Evolutionary conservation across 2,329 filamentous ascomycete genomes (phyloP), one percentile per base, ranked within the genome.

Genomic region (Acrodontium crateriforme): DNA sequence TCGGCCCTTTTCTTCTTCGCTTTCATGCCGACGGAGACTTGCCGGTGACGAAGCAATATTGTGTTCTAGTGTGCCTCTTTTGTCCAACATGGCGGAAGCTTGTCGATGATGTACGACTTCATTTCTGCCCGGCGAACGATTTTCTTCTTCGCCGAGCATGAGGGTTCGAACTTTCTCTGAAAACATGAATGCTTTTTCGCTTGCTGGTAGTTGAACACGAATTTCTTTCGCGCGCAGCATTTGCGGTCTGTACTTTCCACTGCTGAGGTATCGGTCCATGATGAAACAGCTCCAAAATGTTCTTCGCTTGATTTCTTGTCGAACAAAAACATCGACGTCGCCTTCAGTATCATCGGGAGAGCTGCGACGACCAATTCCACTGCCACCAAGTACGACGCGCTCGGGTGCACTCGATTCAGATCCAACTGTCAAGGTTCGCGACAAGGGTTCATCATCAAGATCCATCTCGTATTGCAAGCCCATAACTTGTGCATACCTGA

Each of bases 261-360:
- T 74, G 18, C 73, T 69, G 14, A 81, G 55, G 50, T 80, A 69
- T 3, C 75, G 68, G 46, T 83, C 78, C 40, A 83, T 60, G 28
- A 81, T 72, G 33, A 78, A 73, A 43, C 76, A 80, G 40, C 76
- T 79, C 59, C 77, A 82, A 59, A 81, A 78, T 1, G 77, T 80
- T 5, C 78, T 67, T 15, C 78, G 62, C 34, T 65, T 61, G 9
- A 75, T 66, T 48, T 83, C 78, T 32, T 69, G 70, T 18, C 67
- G 57, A 13, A 76, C 67, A 25, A 69, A 64, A 10, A 58, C 50
- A 30, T 64, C 50, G 3, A 46, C 44, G 3, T 36, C 39, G 2
- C 28, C 33, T 24, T 37, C 32, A 10, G 20, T n/a, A 8, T n/a
- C 13, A 12, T 10, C 13, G 10, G 20, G 20, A 10, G n/a, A n/a